Conservation (phyloP, 495 filamentous ascomycete genomes). For the Rusavskia elegans region DNA sequence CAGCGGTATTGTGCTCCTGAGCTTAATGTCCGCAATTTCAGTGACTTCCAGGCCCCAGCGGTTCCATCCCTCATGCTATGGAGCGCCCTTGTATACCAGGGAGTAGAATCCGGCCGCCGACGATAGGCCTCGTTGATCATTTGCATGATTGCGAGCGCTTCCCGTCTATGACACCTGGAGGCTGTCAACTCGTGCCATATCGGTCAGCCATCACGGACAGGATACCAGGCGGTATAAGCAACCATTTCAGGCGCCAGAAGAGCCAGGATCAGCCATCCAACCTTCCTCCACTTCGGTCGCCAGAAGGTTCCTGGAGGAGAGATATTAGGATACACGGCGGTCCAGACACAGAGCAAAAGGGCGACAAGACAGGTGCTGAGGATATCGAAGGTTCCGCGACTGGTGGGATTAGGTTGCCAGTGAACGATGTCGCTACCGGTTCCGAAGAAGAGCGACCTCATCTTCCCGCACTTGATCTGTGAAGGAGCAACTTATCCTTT, state of each 20-base stretch:
- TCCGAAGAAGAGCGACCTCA: constrained; percentile 4
- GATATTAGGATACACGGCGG: constrained; percentile 26
- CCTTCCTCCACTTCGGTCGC: constrained; percentile 9
- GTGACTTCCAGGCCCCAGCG: not conserved
- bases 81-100: not conserved
- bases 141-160: not conserved
- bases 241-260: constrained; percentile 21
- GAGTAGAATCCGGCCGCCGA: not conserved
- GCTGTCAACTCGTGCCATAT: not conserved
- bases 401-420: constrained; percentile 4
- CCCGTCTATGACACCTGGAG: not conserved
- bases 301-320: constrained; percentile 2
- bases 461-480: not conserved
- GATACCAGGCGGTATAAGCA: constrained; percentile 11
- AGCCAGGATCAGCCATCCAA: constrained; percentile 16
- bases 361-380: constrained; percentile 23
- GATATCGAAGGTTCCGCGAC: constrained; percentile 22
- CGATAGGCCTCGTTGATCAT: not conserved
- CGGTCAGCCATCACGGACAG: not conserved
- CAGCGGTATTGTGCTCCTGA: too few species aligned
- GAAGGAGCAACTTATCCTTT: too few species aligned
- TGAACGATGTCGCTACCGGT: constrained; percentile 3
- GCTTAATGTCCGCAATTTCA: not conserved
- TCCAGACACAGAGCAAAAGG: constrained; percentile 25
- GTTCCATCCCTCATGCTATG: not conserved